Evolutionary conservation across 768 basidiomycete species (phyloP).

Genomic region (Amyloporia xantha): DNA sequence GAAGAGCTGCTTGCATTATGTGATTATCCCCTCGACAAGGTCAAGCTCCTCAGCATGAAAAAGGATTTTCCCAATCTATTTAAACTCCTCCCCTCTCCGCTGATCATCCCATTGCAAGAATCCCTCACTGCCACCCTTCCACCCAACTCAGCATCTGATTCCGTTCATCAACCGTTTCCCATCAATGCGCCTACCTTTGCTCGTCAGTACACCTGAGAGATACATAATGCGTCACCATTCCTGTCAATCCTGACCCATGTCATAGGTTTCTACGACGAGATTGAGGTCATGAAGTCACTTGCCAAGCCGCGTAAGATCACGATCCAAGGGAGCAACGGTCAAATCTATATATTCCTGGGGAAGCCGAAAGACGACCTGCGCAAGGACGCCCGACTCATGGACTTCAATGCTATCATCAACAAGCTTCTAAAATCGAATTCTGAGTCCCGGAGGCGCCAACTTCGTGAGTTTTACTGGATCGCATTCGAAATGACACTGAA

Average conservation of each 20-base stretch:
- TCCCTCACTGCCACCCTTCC: conserved; percentile 89
- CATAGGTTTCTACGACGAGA: conserved; percentile 74
- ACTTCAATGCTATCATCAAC: conserved; percentile 96
- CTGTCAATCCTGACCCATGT: too few relatives aligned
- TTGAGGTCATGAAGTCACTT: conserved; percentile 88
- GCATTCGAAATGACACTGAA: too few relatives aligned
- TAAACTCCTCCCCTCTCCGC: conserved; percentile 47
- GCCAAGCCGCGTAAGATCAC: conserved; percentile 89
- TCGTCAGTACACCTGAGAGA: too few relatives aligned
- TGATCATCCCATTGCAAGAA: conserved; percentile 91
- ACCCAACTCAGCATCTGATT: conserved; percentile 53
- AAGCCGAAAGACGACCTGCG: conserved; percentile 97
- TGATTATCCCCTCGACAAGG: conserved; percentile 42
- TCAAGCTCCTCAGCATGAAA: conserved; percentile 40
- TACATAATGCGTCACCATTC: too few relatives aligned
- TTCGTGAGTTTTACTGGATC: conserved; percentile 85
- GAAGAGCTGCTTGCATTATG: conserved; percentile 64
- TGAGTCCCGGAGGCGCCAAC: conserved; percentile 82
- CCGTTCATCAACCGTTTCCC: conserved; percentile 78
- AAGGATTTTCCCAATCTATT: conserved; percentile 50
- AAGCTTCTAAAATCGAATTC: conserved; percentile 91
- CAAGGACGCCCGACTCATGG: conserved; percentile 97
- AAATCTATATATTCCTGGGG: conserved; percentile 83
- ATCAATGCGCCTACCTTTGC: conserved; percentile 66
- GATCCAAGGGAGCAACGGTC: conserved; percentile 76